Evolutionary conservation across 495 filamentous ascomycete species (phyloP), one percentile per base, ranked within the genome.

Genomic region (Hypomontagnella monticulosa): DNA sequence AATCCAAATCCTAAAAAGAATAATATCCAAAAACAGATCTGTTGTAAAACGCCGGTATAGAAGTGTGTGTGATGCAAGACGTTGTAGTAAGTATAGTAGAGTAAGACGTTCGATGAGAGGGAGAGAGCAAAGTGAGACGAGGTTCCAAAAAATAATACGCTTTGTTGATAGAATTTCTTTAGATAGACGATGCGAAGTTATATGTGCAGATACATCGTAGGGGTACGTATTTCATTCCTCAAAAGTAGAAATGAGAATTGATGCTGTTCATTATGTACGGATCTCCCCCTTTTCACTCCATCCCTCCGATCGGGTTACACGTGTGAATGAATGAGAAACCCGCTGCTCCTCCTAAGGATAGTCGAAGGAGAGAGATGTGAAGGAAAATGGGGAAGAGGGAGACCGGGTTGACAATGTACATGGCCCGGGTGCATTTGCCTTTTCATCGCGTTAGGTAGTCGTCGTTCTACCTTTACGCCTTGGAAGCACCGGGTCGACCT

Each of bases 401-500:
- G 32, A 44, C 49, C 54, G 36, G 18, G 19, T 55, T 55, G 53
- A 52, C 38, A 58, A 58, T 63, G 56, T 60, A 57, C 60, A 57
- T 20, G 60, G 33, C 37, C 66, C 66, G 48, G 33, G 60, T 61
- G 55, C 50, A 61, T 47, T 55, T 34, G 44, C 19, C 52, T 51
- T 11, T 11, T 16, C 52, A 9, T 15, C 37, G 14, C 32, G 36
- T 19, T n/a, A 51, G 54, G 55, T 54, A 53, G 63, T 64, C 41
- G 41, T 19, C 23, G 44, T 53, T 57, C 63, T 77, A 76, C 43
- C 59, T 55, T 41, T 60, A 69, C 18, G 62, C 65, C 40, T 70
- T 66, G 11, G 78, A 79, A 34, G 75, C 73, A 48, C 73, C 74
- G 30, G 69, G 53, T 19, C 73, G 70, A 19, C 73, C 69, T 53